Percentiles rank a stretch among this genome's conserved stretches.
These are phyloP conservation scores for Phytopythium kandeliae DNA, from an alignment of 352 stramenopile species.

Conservation along the genomic window DNA sequence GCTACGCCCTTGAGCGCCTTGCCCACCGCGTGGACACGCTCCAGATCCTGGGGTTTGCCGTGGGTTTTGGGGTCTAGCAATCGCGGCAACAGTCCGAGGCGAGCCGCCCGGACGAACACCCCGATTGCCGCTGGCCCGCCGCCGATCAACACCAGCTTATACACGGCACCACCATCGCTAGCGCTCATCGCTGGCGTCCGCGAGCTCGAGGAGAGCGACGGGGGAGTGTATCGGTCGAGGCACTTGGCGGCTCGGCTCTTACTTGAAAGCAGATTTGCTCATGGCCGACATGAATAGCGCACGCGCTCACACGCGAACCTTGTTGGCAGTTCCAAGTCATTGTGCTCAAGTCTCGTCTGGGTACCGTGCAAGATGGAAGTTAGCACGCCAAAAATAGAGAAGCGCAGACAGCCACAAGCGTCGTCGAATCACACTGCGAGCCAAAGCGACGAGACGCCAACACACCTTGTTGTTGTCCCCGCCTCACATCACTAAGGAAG, in stretches of 20 bases:
- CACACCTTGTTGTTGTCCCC: too few relatives aligned
- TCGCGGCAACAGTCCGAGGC: slow-evolving; percentile 47
- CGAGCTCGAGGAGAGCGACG: neutral
- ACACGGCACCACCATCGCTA: slow-evolving; percentile 32
- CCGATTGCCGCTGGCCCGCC: slow-evolving; percentile 68
- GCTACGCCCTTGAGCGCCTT: slow-evolving; percentile 53
- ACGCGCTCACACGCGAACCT: neutral
- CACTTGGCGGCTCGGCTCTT: neutral
- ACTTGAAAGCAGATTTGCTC: neutral
- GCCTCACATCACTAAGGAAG: too few relatives aligned
- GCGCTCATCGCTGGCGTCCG: neutral
- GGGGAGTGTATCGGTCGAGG: neutral
- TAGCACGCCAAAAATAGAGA: too few relatives aligned
- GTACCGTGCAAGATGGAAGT: too few relatives aligned
- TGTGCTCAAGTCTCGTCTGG: too few relatives aligned
- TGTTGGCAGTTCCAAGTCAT: too few relatives aligned
- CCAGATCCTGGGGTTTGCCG: slow-evolving; percentile 35
- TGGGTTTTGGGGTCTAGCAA: slow-evolving; percentile 37
- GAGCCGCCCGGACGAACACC: slow-evolving; percentile 66
- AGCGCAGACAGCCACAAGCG: too few relatives aligned
- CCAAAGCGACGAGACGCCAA: too few relatives aligned
- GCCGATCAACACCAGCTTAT: slow-evolving; percentile 70
- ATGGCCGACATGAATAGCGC: neutral
- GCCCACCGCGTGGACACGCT: slow-evolving; percentile 28
- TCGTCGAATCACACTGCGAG: too few relatives aligned